Conservation (phyloP, 2,329 filamentous ascomycete species). For the Pyrenochaeta sp. region DNA sequence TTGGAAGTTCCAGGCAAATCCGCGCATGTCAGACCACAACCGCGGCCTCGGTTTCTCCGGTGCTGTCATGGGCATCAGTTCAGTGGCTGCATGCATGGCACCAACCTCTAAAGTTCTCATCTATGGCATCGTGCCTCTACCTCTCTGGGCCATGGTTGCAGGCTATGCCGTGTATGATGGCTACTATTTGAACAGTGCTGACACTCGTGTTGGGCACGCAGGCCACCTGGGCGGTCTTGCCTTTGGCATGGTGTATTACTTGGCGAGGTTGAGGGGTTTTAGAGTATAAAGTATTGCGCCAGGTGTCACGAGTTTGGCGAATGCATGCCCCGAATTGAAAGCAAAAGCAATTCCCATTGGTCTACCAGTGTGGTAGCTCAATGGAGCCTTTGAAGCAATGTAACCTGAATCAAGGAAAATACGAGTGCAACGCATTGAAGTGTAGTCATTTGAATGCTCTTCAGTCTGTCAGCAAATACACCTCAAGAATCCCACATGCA, state of each 20-base stretch:
- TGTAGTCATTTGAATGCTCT: no score
- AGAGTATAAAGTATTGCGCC: conserved; percentile 5
- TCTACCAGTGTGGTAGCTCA: no score
- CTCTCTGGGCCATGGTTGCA: conserved; percentile 49
- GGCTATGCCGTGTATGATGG: conserved; percentile 51
- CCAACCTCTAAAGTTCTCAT: conserved; percentile 46
- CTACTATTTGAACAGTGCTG: conserved; percentile 45
- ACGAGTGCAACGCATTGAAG: no score
- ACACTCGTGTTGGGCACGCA: conserved; percentile 48
- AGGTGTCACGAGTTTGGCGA: no score
- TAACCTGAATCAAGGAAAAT: no score
- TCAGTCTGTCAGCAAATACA: no score
- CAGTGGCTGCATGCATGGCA: conserved; percentile 50
- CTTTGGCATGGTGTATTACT: conserved; percentile 49
- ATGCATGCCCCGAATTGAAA: no score
- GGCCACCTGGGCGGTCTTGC: conserved; percentile 56
- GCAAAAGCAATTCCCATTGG: no score
- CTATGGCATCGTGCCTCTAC: conserved; percentile 51
- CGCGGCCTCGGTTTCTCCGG: conserved; percentile 50
- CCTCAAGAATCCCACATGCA: no score
- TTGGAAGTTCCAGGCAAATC: conserved; percentile 3
- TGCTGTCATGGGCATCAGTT: conserved; percentile 51
- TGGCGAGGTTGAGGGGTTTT: conserved; percentile 27
- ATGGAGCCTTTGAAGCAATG: no score
- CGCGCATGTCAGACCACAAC: conserved; percentile 4